These are phyloP conservation scores for Galeopsis tetrahit DNA, from an alignment of 257 asterid species.

Conservation along the genomic window DNA sequence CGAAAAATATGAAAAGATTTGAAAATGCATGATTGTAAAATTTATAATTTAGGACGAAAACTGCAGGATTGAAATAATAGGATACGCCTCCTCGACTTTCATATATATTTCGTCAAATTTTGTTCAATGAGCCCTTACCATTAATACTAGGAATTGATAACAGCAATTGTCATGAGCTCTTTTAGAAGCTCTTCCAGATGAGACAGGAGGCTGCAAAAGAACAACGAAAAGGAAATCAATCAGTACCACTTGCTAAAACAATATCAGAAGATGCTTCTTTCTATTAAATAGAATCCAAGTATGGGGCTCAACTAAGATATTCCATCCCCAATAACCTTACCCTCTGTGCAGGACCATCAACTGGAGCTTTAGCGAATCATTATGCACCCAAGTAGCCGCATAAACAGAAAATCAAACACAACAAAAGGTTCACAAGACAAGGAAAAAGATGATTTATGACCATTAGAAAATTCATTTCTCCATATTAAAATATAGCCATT, in stretches of 20 bases:
- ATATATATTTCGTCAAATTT: background rate
- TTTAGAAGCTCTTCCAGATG: slow-evolving; percentile 84
- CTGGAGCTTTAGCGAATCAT: slow-evolving; percentile 50
- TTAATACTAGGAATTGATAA: slow-evolving; percentile 18
- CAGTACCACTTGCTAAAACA: slow-evolving; percentile 11
- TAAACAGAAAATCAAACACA: background rate
- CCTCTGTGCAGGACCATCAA: slow-evolving; percentile 75
- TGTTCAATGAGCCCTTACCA: background rate
- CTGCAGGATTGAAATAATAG: background rate
- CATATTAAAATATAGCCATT: background rate
- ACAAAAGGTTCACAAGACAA: background rate
- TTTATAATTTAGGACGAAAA: background rate
- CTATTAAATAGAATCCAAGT: background rate
- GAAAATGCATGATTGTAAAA: background rate
- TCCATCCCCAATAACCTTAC: slow-evolving; percentile 29
- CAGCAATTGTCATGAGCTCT: slow-evolving; percentile 54
- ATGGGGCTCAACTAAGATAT: background rate
- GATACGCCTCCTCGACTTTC: background rate
- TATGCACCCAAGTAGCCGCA: slow-evolving; percentile 67
- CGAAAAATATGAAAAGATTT: background rate
- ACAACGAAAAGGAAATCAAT: slow-evolving; percentile 17
- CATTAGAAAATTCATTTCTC: background rate
- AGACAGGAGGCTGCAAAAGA: slow-evolving; percentile 67
- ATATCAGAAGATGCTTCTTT: slow-evolving; percentile 8
- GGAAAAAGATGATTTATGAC: slow-evolving; percentile 34